Base-by-base conservation (phyloP, 2,329 filamentous ascomycete genomes). In the Fusarium sp. region DNA sequence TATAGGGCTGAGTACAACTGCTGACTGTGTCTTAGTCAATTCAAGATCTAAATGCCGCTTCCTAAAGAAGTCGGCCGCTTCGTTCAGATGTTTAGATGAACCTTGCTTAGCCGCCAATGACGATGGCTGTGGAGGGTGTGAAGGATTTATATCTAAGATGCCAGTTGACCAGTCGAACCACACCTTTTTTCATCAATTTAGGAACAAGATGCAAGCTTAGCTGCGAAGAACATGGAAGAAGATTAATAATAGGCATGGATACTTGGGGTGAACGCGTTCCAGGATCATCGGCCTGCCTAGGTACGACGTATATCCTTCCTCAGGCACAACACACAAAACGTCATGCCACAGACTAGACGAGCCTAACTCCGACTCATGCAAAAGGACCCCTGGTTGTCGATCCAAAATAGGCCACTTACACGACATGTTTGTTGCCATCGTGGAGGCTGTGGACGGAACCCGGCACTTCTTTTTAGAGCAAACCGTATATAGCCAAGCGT, bases 21-120 rank as follows among this genome's bases (percentile, higher is more conserved):
- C 58, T 63, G 58, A 63, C 43, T 66, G 62, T 66, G 40, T 61
- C 49, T 41, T 23, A 59, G 54, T 29, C 27, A 41, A 37, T n/a
- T 60, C 10, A 33, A 59, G 57, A 39, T 23, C 47, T 33, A 42
- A 53, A 36, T 53, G n/a, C 47, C 41, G 29, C 47, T 48, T 25
- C 42, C 39, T 49, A 15, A 18, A 45, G 23, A 41, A 29, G 48
- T 37, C 48, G 48, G 48, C 36, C 48, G 48, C 48, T 31, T 51
- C 14, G 33, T 39, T 51, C 15, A 31, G 48, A 21, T 31, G 23
- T 43, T n/a, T 29, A 43, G 43, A 20, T 43, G 15, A 51, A 42
- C 48, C 36, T 51, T 42, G 48, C 15, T 51, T 7, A 37, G 11
- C 10, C 25, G 25, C 25, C 25, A 25, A 25, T 21, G 40, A 20